Percentiles rank a stretch among this genome's conserved stretches.
Evolutionary conservation across 148 eudicot genomes (phyloP).

Genomic region (Fallopia convolvulus): DNA sequence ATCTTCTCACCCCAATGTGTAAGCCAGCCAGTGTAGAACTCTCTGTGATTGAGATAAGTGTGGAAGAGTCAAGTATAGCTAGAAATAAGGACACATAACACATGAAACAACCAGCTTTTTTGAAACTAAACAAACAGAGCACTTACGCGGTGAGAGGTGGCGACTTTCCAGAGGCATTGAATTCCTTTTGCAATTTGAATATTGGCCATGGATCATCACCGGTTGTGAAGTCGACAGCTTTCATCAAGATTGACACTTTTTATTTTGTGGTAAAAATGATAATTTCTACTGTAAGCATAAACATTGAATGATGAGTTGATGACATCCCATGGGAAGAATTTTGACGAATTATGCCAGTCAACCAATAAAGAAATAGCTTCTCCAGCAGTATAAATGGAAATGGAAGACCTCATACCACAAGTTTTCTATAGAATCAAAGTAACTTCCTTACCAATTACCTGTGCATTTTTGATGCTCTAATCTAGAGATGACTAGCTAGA

Average conservation of each 20-base stretch:
- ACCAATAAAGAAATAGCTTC: not conserved
- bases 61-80: not conserved
- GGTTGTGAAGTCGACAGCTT: slow-evolving; percentile 88
- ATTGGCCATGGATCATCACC: slow-evolving; percentile 94
- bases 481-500: not conserved
- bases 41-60: slow-evolving; percentile 39
- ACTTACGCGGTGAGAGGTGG: slow-evolving; percentile 94
- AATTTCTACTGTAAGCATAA: not conserved
- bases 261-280: not conserved
- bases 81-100: not conserved
- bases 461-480: not conserved
- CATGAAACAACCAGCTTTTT: not conserved
- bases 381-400: not conserved
- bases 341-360: not conserved
- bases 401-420: not conserved
- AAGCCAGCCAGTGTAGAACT: slow-evolving; percentile 97
- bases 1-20: slow-evolving; percentile 90
- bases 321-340: not conserved
- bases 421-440: not conserved
- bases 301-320: not conserved
- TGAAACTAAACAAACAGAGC: not conserved
- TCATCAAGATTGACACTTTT: not conserved
- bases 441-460: not conserved
- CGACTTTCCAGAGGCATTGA: slow-evolving; percentile 92
- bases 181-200: slow-evolving; percentile 82